Evolutionary conservation across 768 basidiomycete genomes (phyloP), one percentile per base, ranked within the genome.

Genomic region (Pseudohyphozyma bogoriensis): DNA sequence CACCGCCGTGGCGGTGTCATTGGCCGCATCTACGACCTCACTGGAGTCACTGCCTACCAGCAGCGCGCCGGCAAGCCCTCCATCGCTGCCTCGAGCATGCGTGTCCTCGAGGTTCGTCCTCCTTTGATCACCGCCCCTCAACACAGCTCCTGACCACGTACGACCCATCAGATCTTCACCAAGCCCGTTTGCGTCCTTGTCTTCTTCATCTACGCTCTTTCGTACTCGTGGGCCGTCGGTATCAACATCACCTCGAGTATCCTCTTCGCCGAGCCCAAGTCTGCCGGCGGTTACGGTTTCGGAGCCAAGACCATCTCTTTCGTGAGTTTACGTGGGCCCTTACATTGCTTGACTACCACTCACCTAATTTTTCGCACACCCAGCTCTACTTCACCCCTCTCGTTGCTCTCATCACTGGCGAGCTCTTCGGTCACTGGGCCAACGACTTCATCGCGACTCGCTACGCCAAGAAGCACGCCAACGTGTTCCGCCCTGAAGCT

Each of bases 181-280:
- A 67, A 67, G 55, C 65, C 65, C 8, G 50, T 56, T 2, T 29
- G 47, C 15, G 35, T 47, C 40, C 4, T 60, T 22, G 31, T 56
- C 8, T 63, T 63, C 53, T 20, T 63, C 54, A 51, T 67, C 18
- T 67, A 67, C 59, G 59, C 62, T 1, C 55, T 66, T 5, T 46
- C 53, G 0, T 66, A 62, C 64, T 62, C 55, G 56, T 53, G 59
- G 63, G 58, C 63, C 20, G 59, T 64, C 26, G 63, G 63, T 0
- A 67, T 67, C 62, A 67, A 67, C 62, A 52, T 66, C 31, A 66
- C 65, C 10, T 62, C 60, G 9, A 56, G 54, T 0, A 66, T 66
- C 57, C 31, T 66, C 37, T 60, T 66, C 46, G 29, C 44, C 15
- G 20, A 39, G 4, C 63, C 63, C 0, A 12, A 33, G 7, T 50